Evolutionary conservation across 441 rosid species (phyloP).

Genomic region (Syzygium syzygioides): DNA sequence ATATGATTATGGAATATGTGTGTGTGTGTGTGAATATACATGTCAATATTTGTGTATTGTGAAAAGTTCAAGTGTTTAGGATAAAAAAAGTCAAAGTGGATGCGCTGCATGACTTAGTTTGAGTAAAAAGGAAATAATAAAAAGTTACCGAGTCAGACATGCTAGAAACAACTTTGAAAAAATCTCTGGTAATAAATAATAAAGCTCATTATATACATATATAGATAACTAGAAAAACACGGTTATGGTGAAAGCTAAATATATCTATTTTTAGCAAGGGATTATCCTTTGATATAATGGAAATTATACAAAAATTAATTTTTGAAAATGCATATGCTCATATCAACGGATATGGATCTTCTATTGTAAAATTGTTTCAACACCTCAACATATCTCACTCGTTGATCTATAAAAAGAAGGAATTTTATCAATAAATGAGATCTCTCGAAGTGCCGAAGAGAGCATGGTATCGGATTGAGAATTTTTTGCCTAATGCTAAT

Average conservation of each 20-base stretch:
- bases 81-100: neutral
- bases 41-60: neutral
- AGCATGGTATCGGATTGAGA: neutral
- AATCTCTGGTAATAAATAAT: neutral
- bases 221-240: neutral
- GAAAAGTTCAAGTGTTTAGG: neutral
- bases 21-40: neutral
- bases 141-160: neutral
- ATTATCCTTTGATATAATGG: neutral
- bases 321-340: neutral
- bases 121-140: neutral
- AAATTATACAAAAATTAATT: neutral
- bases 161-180: neutral
- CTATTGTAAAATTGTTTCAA: neutral
- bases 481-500: neutral
- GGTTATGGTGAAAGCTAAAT: neutral
- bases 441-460: neutral
- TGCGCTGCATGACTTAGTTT: neutral
- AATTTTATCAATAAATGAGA: neutral
- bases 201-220: neutral
- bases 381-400: neutral
- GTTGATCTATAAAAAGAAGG: neutral
- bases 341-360: neutral
- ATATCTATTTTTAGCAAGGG: neutral
- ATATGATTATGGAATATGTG: neutral